Evolutionary conservation across 192 early-diverging fungal genomes (phyloP).

Genomic region (Lunasporangiospora selenospora): DNA sequence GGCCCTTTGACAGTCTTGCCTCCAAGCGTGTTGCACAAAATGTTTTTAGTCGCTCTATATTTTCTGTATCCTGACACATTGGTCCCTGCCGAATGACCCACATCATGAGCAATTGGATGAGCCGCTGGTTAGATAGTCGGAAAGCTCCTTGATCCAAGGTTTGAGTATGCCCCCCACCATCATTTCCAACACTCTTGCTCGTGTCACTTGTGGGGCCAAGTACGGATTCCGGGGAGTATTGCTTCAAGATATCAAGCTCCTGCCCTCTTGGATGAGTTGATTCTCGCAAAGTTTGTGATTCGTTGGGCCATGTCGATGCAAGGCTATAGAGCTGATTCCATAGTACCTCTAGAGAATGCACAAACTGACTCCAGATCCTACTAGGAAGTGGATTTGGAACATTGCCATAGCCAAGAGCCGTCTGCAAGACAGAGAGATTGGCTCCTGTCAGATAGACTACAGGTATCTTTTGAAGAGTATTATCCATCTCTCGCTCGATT

Average conservation of each 20-base stretch:
- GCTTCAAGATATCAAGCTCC: background rate
- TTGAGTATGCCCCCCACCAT: background rate
- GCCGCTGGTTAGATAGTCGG: conserved; percentile 7
- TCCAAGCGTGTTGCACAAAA: conserved; percentile 32
- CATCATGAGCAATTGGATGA: conserved; percentile 29
- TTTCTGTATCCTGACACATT: conserved; percentile 17
- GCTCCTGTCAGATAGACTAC: conserved; percentile 21
- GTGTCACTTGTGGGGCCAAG: no score
- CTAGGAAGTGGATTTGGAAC: conserved; percentile 31
- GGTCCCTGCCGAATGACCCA: conserved; percentile 34
- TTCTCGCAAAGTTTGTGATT: background rate
- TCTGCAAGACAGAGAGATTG: conserved; percentile 8
- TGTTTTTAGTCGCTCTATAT: conserved; percentile 10
- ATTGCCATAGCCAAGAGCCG: conserved; percentile 9
- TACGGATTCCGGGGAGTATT: no score
- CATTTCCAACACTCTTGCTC: background rate
- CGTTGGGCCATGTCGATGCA: background rate
- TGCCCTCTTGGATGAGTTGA: no score
- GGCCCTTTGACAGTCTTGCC: conserved; percentile 8
- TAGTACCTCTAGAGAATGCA: background rate
- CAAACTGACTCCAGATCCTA: conserved; percentile 27
- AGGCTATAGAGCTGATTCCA: conserved; percentile 11
- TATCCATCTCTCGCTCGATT: background rate
- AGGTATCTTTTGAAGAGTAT: background rate
- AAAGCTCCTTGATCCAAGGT: conserved; percentile 2